Evolutionary conservation across 345 rosid species (phyloP).

Genomic region (Dovyalis caffra): DNA sequence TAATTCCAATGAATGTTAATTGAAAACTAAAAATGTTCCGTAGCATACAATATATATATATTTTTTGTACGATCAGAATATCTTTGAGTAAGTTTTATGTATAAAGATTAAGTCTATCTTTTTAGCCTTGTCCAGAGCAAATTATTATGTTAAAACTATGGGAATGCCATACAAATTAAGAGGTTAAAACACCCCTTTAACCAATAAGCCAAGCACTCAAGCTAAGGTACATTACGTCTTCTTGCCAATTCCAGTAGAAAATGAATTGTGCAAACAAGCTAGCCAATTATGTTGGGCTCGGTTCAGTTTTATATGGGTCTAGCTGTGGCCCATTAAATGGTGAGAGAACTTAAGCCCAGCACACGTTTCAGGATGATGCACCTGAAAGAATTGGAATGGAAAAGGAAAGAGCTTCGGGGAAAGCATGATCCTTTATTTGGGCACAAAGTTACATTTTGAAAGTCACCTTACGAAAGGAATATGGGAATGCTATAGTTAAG

Average conservation of each 20-base stretch:
- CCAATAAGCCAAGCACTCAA: too few relatives aligned
- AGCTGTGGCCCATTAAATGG: background rate
- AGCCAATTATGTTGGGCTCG: background rate
- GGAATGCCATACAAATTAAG: too few relatives aligned
- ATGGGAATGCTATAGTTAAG: conserved; percentile 6
- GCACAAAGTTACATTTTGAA: background rate
- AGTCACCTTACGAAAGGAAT: conserved; percentile 33
- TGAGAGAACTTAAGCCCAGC: background rate
- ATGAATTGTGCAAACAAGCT: background rate
- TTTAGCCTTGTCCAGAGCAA: too few relatives aligned
- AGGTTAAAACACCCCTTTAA: too few relatives aligned
- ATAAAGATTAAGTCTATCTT: too few relatives aligned
- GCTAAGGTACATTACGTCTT: background rate
- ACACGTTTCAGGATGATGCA: background rate
- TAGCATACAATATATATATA: too few relatives aligned
- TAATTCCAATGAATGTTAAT: too few relatives aligned
- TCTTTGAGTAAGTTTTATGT: too few relatives aligned
- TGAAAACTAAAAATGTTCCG: too few relatives aligned
- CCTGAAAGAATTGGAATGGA: background rate
- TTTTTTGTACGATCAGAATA: too few relatives aligned
- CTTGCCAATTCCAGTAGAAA: background rate
- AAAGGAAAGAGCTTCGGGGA: background rate
- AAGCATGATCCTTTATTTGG: background rate
- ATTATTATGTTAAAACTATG: too few relatives aligned
- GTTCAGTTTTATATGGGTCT: too few relatives aligned